phyloP scores from a whole-genome alignment of 2,329 filamentous ascomycete species.

The Knufia fluminis region DNA sequence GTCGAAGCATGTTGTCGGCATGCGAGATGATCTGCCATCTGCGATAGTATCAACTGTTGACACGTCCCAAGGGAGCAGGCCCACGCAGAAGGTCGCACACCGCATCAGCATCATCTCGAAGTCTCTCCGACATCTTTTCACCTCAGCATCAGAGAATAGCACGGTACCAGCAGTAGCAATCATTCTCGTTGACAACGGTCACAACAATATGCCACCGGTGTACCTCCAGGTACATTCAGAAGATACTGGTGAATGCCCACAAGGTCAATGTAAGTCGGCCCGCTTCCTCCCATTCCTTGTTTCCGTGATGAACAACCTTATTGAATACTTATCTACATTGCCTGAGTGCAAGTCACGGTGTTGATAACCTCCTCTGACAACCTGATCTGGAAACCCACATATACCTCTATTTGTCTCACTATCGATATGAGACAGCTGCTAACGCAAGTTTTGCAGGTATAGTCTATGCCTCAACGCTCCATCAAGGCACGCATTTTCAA shows the following conservation, averaged over 20 bases:
- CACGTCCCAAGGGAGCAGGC: neutral
- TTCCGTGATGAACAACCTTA: constrained; percentile 71
- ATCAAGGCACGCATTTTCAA: neutral
- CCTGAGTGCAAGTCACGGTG: constrained; percentile 72
- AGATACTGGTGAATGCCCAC: constrained; percentile 85
- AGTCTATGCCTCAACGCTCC: constrained; percentile 42
- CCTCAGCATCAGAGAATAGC: constrained; percentile 61
- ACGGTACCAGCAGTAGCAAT: constrained; percentile 61
- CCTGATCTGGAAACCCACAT: constrained; percentile 58
- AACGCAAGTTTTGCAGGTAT: constrained; percentile 39
- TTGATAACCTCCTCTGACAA: constrained; percentile 83
- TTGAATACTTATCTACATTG: constrained; percentile 99
- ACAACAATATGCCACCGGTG: constrained; percentile 38
- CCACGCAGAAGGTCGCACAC: constrained; percentile 9
- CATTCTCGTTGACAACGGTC: constrained; percentile 31
- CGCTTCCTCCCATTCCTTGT: constrained; percentile 14
- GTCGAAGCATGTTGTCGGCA: constrained; percentile 31
- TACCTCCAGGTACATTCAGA: constrained; percentile 68
- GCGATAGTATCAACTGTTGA: neutral
- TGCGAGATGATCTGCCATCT: constrained; percentile 30
- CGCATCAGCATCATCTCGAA: constrained; percentile 62
- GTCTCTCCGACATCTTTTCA: constrained; percentile 57
- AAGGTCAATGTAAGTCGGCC: constrained; percentile 77
- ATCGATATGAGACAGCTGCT: neutral
- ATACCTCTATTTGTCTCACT: constrained; percentile 6